phyloP scores from a whole-genome alignment of 2,329 filamentous ascomycete species.

The Fusarium buharicum region DNA sequence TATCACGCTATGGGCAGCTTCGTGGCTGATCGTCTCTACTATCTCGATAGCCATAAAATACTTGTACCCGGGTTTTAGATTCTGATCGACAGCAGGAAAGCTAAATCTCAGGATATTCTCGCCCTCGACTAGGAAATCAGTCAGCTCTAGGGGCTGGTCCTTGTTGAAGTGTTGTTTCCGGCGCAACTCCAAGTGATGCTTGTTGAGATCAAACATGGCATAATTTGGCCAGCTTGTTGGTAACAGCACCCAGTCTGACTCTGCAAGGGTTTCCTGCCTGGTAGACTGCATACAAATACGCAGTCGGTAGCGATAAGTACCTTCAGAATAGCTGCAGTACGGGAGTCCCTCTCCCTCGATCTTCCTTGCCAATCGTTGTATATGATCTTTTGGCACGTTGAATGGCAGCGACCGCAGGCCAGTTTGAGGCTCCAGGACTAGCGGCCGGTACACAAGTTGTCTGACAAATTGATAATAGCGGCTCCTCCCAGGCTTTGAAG shows the following conservation, averaged over 20 bases:
- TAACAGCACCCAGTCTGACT: constrained; percentile 69
- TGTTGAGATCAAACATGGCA: constrained; percentile 76
- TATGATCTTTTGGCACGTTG: constrained; percentile 51
- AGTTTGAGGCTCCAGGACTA: constrained; percentile 50
- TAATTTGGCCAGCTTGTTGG: constrained; percentile 77
- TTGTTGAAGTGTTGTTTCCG: constrained; percentile 78
- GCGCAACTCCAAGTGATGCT: constrained; percentile 64
- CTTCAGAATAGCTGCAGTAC: constrained; percentile 57
- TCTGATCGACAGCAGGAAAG: constrained; percentile 46
- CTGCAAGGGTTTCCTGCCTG: constrained; percentile 45
- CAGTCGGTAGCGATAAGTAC: constrained; percentile 72
- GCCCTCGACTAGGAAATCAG: constrained; percentile 66
- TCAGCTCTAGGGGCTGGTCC: constrained; percentile 81
- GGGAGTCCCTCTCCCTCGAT: constrained; percentile 47
- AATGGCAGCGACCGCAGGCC: constrained; percentile 60
- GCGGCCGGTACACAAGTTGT: constrained; percentile 61
- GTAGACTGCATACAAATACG: constrained; percentile 64
- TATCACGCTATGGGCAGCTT: constrained; percentile 55
- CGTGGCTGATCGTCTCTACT: constrained; percentile 65
- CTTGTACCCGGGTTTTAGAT: constrained; percentile 29
- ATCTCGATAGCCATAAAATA: constrained; percentile 77
- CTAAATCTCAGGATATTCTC: constrained; percentile 70
- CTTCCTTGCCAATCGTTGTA: constrained; percentile 51
- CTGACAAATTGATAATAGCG: constrained; percentile 69
- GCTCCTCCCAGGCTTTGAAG: constrained; percentile 41